A percentile compares a stretch with the other conserved stretches of the same genome.
phyloP scores from a whole-genome alignment of 2,329 filamentous ascomycete species.

The Helminthosporium solani region DNA sequence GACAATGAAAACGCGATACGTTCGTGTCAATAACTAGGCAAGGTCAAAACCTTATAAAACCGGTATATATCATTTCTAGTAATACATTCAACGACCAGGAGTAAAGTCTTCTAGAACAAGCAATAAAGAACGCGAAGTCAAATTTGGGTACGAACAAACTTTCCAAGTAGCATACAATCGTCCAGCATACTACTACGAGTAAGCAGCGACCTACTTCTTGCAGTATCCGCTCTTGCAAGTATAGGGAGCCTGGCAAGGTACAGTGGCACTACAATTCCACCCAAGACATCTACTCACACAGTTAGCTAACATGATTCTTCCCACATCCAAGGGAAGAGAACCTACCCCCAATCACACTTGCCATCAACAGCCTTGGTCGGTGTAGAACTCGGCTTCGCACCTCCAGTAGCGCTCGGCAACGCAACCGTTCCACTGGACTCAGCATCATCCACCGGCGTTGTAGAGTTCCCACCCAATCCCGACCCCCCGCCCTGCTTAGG shows the following conservation, averaged over 20 bases:
- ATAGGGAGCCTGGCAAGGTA: slow-evolving; percentile 11
- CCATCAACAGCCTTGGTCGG: not conserved
- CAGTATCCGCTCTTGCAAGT: slow-evolving; percentile 14
- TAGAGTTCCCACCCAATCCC: not conserved
- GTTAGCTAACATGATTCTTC: not conserved
- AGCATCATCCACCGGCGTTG: not conserved
- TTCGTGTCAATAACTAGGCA: too few relatives aligned
- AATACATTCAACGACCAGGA: too few relatives aligned
- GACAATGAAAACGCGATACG: too few relatives aligned
- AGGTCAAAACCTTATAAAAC: too few relatives aligned
- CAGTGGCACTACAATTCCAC: slow-evolving; percentile 12
- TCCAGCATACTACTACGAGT: too few relatives aligned
- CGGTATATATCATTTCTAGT: too few relatives aligned
- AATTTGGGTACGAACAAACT: too few relatives aligned
- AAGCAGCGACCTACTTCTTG: slow-evolving; percentile 1
- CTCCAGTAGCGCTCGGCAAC: not conserved
- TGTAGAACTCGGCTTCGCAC: not conserved
- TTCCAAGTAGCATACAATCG: too few relatives aligned
- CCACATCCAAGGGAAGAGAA: too few relatives aligned
- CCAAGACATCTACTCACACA: slow-evolving; percentile 11
- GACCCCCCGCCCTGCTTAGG: not conserved
- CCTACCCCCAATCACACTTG: slow-evolving; percentile 12
- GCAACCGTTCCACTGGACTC: not conserved
- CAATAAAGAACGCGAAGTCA: too few relatives aligned
- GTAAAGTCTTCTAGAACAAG: too few relatives aligned